These are phyloP conservation scores for Aspergillus avenaceus DNA, from an alignment of 495 filamentous ascomycete species.

Conservation along the genomic window DNA sequence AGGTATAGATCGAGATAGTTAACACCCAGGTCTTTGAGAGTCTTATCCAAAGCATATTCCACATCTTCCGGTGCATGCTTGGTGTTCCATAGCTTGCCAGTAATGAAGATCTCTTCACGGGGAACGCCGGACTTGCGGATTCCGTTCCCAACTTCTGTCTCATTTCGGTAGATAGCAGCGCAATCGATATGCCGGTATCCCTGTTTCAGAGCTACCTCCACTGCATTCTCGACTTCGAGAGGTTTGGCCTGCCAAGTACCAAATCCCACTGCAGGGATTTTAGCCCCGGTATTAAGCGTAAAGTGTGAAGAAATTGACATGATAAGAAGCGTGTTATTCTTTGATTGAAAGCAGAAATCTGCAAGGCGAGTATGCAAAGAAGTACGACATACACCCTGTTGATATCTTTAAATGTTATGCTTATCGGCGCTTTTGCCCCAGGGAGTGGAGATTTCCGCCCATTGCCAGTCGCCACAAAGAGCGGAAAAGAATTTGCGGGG, in stretches of 20 bases:
- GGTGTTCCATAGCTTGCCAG: slow-evolving; percentile 59
- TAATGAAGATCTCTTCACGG: slow-evolving; percentile 66
- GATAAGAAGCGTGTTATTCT: too few species aligned
- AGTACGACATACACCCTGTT: too few species aligned
- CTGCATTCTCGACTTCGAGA: slow-evolving; percentile 31
- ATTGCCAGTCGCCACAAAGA: too few species aligned
- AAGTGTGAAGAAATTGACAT: slow-evolving; percentile 39
- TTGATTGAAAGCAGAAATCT: too few species aligned
- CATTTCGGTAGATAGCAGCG: slow-evolving; percentile 67
- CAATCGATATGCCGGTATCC: slow-evolving; percentile 73
- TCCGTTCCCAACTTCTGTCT: slow-evolving; percentile 59
- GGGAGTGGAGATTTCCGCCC: too few species aligned
- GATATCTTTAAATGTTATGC: too few species aligned
- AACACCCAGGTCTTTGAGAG: slow-evolving; percentile 54
- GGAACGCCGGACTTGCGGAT: slow-evolving; percentile 55
- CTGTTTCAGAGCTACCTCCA: slow-evolving; percentile 43
- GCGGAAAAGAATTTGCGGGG: too few species aligned
- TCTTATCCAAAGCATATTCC: slow-evolving; percentile 42
- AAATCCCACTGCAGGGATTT: slow-evolving; percentile 35
- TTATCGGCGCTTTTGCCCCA: too few species aligned
- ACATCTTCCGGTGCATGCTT: slow-evolving; percentile 32
- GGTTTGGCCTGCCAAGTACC: slow-evolving; percentile 34
- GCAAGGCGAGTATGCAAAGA: too few species aligned
- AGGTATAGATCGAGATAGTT: slow-evolving; percentile 71
- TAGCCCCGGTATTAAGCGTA: slow-evolving; percentile 38